Evolutionary conservation across 2,329 filamentous ascomycete species (phyloP), one percentile per base, ranked within the genome.

Genomic region (Epichloe uncinata): DNA sequence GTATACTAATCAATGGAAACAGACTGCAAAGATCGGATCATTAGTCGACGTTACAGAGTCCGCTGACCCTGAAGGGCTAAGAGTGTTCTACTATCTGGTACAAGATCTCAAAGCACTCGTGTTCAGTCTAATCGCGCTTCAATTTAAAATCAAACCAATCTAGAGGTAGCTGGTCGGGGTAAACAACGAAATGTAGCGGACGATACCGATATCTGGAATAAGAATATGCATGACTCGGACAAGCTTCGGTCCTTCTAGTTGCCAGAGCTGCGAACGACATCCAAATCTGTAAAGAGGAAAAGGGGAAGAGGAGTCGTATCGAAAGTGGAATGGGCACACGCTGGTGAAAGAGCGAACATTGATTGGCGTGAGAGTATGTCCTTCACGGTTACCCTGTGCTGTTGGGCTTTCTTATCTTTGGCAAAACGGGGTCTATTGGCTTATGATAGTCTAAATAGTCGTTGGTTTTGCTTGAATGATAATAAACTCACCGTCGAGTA

Each of bases 11-110:
- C 11, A n/a, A 26, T 16, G n/a, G 7, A 13, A 11, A 13, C 16
- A 96, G 90, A 98, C 93, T 33, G 93, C 93, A 36, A 98, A 98
- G 71, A 97, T 98, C 58, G 93, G 93, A 53, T 97, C 93, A 8
- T 73, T 98, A 47, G 90, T 95, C 57, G 93, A 98, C 64, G 93
- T 98, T 52, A 94, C 89, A 47, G 93, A 97, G 64, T 96, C 90
- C 3, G 85, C 87, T 47, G 93, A 98, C 63, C 93, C 93, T 2
- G 93, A 98, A 69, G 93, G 93, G 33, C 78, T 98, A 12, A 82
- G 93, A 46, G 93, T 98, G 3, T 98, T 98, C 69, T 98, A 98
- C 73, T 98, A 98, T 64, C 82, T 98, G 7, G 91, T 97, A 5
- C 93, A 98, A 64, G 93, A 98, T 64, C 72, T 98, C 26, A 98